Base-by-base conservation (phyloP, 169 alveolate genomes). In the Babesia ovata region DNA sequence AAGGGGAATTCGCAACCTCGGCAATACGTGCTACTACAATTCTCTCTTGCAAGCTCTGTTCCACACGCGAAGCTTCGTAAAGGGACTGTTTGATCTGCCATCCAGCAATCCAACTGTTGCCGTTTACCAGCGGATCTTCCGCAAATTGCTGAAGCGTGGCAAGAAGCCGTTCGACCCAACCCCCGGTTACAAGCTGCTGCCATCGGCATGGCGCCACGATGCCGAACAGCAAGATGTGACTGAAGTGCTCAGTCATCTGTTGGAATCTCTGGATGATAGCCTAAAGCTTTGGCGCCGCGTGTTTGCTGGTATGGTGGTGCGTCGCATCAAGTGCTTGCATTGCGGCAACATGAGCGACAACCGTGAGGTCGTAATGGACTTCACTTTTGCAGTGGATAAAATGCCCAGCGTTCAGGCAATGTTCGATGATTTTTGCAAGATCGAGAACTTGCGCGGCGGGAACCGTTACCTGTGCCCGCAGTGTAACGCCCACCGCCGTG, bases 21-120 rank as follows among this genome's bases (percentile, higher is more conserved):
- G 99, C 4, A 95, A 97, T 65, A 94, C 97, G 19, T 97, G 99
- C 86, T 97, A 97, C 75, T 93, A 95, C 96, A 97, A 95, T 84
- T 93, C 98, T 46, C 73, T 96, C 24, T 75, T 97, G 57, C 97
- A 97, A 84, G 95, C 97, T 42, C 86, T 97, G n/a, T 97, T 87
- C 82, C 97, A 96, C 95, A 94, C 97, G 6, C 95, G 83, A 17
- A 52, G 77, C 39, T 89, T 89, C 66, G 87, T 89, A 4, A 75
- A 82, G 19, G 72, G 79, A 46, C 66, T 89, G 22, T 62, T 73
- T 28, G 69, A 53, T 56, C 63, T 63, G 29, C 29, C 54, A 36
- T 36, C 61, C 22, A 54, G 45, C 26, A 39, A 71, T 53, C 33
- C 22, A 21, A 7, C n/a, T 3, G 62, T 33, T 24, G 39, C 45